These are phyloP conservation scores for Chlorella sp. DNA, from an alignment of 139 green algal species.

Conservation along the genomic window DNA sequence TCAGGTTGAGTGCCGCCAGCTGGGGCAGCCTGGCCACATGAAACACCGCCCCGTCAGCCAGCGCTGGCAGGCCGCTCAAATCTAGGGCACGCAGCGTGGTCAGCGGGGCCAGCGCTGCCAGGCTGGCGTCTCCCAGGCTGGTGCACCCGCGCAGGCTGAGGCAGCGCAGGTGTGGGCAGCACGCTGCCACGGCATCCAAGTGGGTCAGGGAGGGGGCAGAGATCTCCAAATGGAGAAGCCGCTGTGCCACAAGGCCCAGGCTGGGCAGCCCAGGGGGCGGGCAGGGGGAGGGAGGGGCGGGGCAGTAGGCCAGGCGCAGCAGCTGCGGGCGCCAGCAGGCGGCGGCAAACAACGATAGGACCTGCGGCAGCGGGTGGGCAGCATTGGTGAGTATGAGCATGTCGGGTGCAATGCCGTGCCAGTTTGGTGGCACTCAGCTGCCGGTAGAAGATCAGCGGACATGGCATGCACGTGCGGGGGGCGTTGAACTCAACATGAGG, in stretches of 20 bases:
- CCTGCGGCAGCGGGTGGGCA: neutral
- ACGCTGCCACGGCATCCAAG: neutral
- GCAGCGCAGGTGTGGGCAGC: slow-evolving; percentile 8
- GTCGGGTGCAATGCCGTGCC: no score
- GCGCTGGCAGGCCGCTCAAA: neutral
- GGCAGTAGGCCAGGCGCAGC: slow-evolving; percentile 12
- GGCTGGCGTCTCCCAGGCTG: neutral
- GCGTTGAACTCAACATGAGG: neutral
- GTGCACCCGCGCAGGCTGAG: slow-evolving; percentile 11
- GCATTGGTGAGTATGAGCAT: neutral
- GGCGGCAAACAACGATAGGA: neutral
- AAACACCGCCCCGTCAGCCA: slow-evolving; percentile 1
- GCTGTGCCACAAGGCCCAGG: neutral
- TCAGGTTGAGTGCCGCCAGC: slow-evolving; percentile 4
- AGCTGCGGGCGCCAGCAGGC: slow-evolving; percentile 1
- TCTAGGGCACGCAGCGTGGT: neutral
- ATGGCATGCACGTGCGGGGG: no score
- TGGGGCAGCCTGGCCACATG: slow-evolving; percentile 14
- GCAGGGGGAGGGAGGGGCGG: neutral
- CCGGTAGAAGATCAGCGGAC: neutral
- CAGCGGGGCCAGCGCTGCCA: neutral
- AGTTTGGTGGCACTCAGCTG: no score
- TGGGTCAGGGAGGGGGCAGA: neutral
- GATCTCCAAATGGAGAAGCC: slow-evolving; percentile 19
- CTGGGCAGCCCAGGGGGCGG: neutral